Evolutionary conservation across 805 yeast genomes (phyloP), one percentile per base, ranked within the genome.

Genomic region (Wickerhamomyces subpelliculosus): DNA sequence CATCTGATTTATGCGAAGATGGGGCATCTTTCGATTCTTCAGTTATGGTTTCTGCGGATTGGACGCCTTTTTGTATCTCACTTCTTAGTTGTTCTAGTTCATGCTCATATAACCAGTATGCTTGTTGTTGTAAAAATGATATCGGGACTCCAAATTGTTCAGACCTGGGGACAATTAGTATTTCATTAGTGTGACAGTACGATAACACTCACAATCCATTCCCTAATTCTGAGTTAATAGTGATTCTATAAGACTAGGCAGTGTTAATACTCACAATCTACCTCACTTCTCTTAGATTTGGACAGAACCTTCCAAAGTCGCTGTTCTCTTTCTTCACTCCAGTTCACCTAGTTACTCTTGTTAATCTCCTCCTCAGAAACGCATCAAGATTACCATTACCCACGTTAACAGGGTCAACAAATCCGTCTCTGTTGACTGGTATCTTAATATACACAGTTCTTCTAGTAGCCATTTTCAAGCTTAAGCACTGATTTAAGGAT

Each of bases 51-150:
- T 39, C 52, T 9, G 45, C 40, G 1, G 49, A 40, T n/a, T 41
- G 24, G n/a, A n/a, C n/a, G 4, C 49, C 52, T 35, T 30, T 42
- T 30, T 50, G 54, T 8, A 54, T 48, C 10, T 44, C 41, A 9
- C 34, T 40, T 11, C 48, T 45, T 20, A 54, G 34, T 26, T 52
- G 53, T 21, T 54, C 55, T 20, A 54, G 35, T 34, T 54, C 57
- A 24, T 41, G 45, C 27, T 54, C 59, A 26, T 54, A 54, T 11
- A 54, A 39, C 57, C 59, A 53, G 25, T 43, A 54, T 7, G 56
- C 52, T 25, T 52, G 57, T 27, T 52, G 57, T 36, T 54, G 59
- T 2, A 54, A 41, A 18, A 54, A 54, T 8, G 45, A 42, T 4
- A 45, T 41, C 16, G 55, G 53, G 4, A 49, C 57, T 5, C 43